These are phyloP conservation scores for Saccharomyces cerevisiae DNA, from an alignment of 805 yeast genomes.

Conservation along the genomic window DNA sequence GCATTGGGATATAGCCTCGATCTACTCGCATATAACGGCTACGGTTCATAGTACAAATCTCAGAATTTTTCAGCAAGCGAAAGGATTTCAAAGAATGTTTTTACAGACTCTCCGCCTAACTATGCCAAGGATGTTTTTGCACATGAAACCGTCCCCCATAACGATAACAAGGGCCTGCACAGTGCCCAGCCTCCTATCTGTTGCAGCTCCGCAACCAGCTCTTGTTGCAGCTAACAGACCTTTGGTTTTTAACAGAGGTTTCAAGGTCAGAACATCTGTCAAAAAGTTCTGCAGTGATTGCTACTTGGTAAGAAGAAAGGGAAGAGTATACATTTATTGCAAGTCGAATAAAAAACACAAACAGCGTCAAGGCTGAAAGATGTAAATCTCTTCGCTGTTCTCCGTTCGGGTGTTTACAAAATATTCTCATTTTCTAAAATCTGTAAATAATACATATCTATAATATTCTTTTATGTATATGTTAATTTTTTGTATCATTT, in stretches of 20 bases:
- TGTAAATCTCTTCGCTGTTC: background rate
- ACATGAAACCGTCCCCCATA: background rate
- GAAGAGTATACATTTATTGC: constrained; percentile 87
- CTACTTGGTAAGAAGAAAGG: constrained; percentile 88
- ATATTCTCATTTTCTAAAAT: background rate
- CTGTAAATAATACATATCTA: background rate
- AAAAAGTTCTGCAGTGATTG: constrained; percentile 91
- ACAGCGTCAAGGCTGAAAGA: constrained; percentile 69
- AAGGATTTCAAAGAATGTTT: background rate
- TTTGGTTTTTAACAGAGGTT: constrained; percentile 45
- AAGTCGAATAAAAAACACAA: constrained; percentile 89
- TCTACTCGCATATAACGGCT: background rate
- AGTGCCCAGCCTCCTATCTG: background rate
- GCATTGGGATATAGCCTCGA: background rate
- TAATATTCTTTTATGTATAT: background rate
- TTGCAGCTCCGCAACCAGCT: background rate
- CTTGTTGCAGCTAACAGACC: background rate
- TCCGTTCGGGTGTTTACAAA: background rate
- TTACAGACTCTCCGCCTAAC: background rate
- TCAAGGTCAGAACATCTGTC: constrained; percentile 87
- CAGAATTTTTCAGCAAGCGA: background rate
- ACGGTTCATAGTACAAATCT: background rate
- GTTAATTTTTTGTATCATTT: background rate
- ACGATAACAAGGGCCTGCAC: background rate
- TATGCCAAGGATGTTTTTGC: background rate